Evolutionary conservation across 495 filamentous ascomycete species (phyloP).

Genomic region (Pseudoneurospora amorphoporcata): DNA sequence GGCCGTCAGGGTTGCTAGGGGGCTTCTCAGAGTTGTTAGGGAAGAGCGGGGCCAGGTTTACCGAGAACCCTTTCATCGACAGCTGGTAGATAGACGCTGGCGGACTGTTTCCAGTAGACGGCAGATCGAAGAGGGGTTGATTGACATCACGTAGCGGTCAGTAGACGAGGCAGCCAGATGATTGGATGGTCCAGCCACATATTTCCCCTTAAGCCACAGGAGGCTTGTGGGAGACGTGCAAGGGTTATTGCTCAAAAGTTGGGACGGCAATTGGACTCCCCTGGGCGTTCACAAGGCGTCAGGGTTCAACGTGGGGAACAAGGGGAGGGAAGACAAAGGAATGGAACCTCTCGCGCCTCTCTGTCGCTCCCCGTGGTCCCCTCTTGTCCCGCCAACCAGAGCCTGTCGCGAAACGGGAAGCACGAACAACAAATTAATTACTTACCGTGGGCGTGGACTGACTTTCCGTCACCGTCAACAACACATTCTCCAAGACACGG

Average conservation of each 20-base stretch:
- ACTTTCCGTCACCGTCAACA: slow-evolving; percentile 6
- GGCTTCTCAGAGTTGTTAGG: not conserved
- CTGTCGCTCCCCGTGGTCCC: not conserved
- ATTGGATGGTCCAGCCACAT: not conserved
- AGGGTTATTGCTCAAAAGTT: not conserved
- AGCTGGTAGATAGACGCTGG: not conserved
- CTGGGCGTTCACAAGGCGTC: not conserved
- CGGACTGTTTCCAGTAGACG: not conserved
- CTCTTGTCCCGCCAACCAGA: slow-evolving; percentile 17
- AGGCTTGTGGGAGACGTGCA: not conserved
- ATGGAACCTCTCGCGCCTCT: not conserved
- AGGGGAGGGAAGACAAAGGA: not conserved
- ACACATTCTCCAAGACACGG: not conserved
- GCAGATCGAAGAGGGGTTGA: not conserved
- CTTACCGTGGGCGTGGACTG: slow-evolving; percentile 8
- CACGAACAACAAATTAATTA: slow-evolving; percentile 8
- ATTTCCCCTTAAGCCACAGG: not conserved
- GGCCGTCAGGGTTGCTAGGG: not conserved
- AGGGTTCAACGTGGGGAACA: not conserved
- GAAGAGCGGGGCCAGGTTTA: not conserved
- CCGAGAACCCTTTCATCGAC: not conserved
- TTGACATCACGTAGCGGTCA: not conserved
- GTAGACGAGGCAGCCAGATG: not conserved
- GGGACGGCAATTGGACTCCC: not conserved
- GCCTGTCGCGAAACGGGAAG: slow-evolving; percentile 7